Evolutionary conservation across 2,329 filamentous ascomycete genomes (phyloP).

Genomic region (Endothia cerciana): DNA sequence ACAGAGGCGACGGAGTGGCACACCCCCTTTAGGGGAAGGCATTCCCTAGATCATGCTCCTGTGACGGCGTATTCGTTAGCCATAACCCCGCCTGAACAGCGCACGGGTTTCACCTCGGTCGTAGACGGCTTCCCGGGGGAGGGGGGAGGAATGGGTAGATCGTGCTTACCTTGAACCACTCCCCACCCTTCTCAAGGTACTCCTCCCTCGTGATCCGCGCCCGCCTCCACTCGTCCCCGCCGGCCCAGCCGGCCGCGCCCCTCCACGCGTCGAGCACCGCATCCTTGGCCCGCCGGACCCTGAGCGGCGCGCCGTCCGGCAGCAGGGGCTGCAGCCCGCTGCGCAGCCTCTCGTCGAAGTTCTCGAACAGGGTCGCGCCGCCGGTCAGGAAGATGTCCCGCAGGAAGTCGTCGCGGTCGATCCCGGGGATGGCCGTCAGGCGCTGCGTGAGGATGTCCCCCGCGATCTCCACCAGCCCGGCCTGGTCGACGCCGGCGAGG

Average conservation of each 20-base stretch:
- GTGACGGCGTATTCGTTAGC: neutral
- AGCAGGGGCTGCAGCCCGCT: slow-evolving; percentile 74
- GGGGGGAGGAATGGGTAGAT: neutral
- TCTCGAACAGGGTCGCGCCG: slow-evolving; percentile 84
- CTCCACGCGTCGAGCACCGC: slow-evolving; percentile 88
- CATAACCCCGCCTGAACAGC: neutral
- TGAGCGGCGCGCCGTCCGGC: slow-evolving; percentile 69
- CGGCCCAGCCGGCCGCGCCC: slow-evolving; percentile 86
- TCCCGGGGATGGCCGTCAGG: slow-evolving; percentile 56
- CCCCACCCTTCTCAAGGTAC: slow-evolving; percentile 87
- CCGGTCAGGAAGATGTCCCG: slow-evolving; percentile 92
- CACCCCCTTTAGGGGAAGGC: slow-evolving; percentile 38
- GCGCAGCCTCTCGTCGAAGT: slow-evolving; percentile 81
- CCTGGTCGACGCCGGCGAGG: slow-evolving; percentile 91
- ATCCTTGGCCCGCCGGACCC: slow-evolving; percentile 74
- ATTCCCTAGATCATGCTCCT: slow-evolving; percentile 67
- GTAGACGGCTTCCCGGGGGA: too few relatives aligned
- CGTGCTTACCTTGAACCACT: slow-evolving; percentile 81
- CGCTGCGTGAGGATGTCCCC: slow-evolving; percentile 88
- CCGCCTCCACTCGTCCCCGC: slow-evolving; percentile 59
- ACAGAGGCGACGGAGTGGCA: too few relatives aligned
- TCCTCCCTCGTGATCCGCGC: slow-evolving; percentile 78
- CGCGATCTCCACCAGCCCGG: slow-evolving; percentile 89
- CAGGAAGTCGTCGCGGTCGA: slow-evolving; percentile 69
- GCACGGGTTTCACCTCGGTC: neutral